Base-by-base conservation (phyloP, 2,329 filamentous ascomycete genomes). In the Myriosclerotinia scirpicola region DNA sequence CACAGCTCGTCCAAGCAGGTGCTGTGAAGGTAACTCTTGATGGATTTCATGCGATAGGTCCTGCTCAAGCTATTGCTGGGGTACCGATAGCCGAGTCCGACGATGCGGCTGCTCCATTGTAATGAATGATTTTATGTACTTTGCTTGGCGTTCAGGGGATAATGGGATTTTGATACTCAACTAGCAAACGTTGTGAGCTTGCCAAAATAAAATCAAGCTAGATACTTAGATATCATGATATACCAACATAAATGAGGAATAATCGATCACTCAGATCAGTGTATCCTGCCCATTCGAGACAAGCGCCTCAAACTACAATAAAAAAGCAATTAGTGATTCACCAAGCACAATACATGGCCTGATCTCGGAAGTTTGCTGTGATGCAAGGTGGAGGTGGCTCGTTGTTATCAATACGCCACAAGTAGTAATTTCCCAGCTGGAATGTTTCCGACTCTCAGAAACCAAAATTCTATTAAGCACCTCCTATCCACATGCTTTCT, bases 11-110 rank as follows among this genome's bases (percentile, higher is more conserved):
- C 40, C 91, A 97, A 87, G 93, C 95, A 7, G 94, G 95, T 60
- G 94, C 95, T 11, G 93, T 98, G 15, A 92, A 87, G 66, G 88
- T 98, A 62, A 92, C 91, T 0, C 79, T 95, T 15, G 90, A 96
- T 70, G 92, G 90, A 6, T 91, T 98, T 76, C 85, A 89, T 71
- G 93, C 93, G 11, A 70, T 67, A 38, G 73, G 69, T 15, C 40
- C 73, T 26, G 71, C 73, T 40, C 59, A 67, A 63, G 71, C 71
- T 44, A 42, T 73, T 44, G 73, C 74, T 46, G 69, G 71, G 52
- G 68, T 73, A 22, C 69, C 73, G 40, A 74, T 75, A 70, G 70
- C 71, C 26, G 73, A 72, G 26, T 73, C 71, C 14, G 73, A 74
- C 68, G 71, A 70, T 34, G 70, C 71, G 17, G 73, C 69, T 22